These are phyloP conservation scores for Nitzschia inconspicua DNA, from an alignment of 108 stramenopile species.

Conservation along the genomic window DNA sequence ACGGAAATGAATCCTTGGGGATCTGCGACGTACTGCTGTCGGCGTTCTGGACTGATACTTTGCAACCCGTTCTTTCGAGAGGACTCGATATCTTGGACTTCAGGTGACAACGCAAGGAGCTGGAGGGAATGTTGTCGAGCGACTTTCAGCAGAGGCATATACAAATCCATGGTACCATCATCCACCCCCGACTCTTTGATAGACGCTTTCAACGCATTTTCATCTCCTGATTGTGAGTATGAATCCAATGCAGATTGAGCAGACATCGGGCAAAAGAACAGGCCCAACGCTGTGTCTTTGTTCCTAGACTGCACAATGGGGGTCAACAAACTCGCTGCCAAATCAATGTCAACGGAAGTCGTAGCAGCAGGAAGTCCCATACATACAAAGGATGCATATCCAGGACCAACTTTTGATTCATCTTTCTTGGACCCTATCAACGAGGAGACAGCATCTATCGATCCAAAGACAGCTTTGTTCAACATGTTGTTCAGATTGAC, in stretches of 20 bases:
- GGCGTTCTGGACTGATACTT: conserved; percentile 47
- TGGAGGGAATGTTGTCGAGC: conserved; percentile 38
- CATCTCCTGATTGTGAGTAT: conserved; percentile 25
- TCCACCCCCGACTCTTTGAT: conserved; percentile 39
- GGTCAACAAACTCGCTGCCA: conserved; percentile 43
- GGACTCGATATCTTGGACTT: conserved; percentile 48
- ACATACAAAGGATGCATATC: conserved; percentile 62
- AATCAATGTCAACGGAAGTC: conserved; percentile 38
- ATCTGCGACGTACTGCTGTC: conserved; percentile 65
- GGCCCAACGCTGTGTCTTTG: conserved; percentile 58
- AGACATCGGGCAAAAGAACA: conserved; percentile 49
- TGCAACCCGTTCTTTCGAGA: conserved; percentile 60
- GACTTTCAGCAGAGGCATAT: conserved; percentile 58
- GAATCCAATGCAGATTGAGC: conserved; percentile 59
- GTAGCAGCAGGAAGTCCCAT: conserved; percentile 51
- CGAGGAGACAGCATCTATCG: conserved; percentile 39
- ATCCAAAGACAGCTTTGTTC: conserved; percentile 77
- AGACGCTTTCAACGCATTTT: conserved; percentile 17
- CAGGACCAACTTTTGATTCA: conserved; percentile 18
- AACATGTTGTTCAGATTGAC: conserved; percentile 78
- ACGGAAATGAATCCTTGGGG: conserved; percentile 70
- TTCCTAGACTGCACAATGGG: conserved; percentile 42
- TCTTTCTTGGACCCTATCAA: conserved; percentile 8
- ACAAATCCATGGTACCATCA: conserved; percentile 20
- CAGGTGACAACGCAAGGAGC: conserved; percentile 63